phyloP scores from a whole-genome alignment of 73 alveolate species.

The Tetrahymena elliotti region DNA sequence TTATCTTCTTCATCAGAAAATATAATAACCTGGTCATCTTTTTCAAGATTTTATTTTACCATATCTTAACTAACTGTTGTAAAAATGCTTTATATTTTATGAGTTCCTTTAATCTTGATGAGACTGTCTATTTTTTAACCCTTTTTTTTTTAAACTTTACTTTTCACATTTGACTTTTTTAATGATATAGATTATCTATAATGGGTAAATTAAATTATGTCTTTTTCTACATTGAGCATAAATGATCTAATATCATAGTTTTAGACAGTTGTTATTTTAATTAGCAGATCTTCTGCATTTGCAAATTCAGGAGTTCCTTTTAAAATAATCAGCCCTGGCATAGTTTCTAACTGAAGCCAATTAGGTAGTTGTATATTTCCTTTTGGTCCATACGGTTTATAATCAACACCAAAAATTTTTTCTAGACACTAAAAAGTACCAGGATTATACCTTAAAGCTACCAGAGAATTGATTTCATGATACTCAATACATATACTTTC shows the following conservation, averaged over 20 bases:
- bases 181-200: neutral
- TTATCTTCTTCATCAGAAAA: too few species aligned
- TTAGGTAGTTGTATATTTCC: neutral
- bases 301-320: neutral
- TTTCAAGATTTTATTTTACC: too few species aligned
- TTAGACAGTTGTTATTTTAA: neutral
- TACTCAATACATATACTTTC: neutral
- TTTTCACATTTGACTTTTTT: too few species aligned
- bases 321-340: neutral
- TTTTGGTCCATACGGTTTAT: neutral
- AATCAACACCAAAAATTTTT: neutral
- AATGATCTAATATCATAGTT: neutral
- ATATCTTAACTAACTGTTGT: too few species aligned
- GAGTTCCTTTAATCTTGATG: too few species aligned
- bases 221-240: neutral
- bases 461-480: neutral
- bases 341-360: neutral
- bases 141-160: too few species aligned
- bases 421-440: neutral
- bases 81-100: too few species aligned
- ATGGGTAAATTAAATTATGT: too few species aligned
- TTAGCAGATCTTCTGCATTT: neutral
- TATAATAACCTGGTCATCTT: too few species aligned
- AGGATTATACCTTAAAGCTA: neutral
- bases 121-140: neutral